Base-by-base conservation (phyloP, 2,329 filamentous ascomycete genomes). In the Fusarium torulosum region DNA sequence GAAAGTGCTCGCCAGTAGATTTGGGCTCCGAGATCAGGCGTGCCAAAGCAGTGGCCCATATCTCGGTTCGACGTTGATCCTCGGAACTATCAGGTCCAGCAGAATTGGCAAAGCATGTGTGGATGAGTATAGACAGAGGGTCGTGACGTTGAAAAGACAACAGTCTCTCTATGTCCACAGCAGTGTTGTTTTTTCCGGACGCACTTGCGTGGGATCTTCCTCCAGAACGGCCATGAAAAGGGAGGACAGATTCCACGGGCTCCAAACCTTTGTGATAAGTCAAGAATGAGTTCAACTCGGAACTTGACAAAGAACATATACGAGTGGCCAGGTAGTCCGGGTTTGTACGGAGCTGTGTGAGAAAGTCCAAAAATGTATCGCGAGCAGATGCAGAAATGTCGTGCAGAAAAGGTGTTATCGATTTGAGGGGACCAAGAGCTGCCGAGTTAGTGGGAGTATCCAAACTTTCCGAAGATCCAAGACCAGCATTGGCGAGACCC, bases 101-200 rank as follows among this genome's bases (percentile, higher is more conserved):
- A 19, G 92, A 94, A 75, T 94, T 93, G 78, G 93, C 92, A 84
- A 96, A 97, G 76, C 93, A 91, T 70, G 93, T 95, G 80, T 96
- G 92, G 64, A 97, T 88, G 68, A 97, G 85, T 58, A 91, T 90
- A 64, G 93, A 94, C 49, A 97, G 83, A 11, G 94, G 91, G 77
- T 97, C 93, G 75, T 94, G 92, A 73, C 94, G 87, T 79, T 97
- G 93, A 76, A 97, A 96, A 51, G 92, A 94, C 72, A 96, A 83
- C 65, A 96, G 87, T 74, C 92, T 90, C 77, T 97, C 93, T 73
- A 97, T 90, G 62, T 92, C 89, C 67, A 84, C 73, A 51, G 74
- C 89, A 65, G 86, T 82, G 81, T 66, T 77, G 72, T 69, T 76
- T 77, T 75, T 76, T 65, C 81, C 82, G 70, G 83, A 79, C 76